Evolutionary conservation across 73 alveolate genomes (phyloP), one percentile per base, ranked within the genome.

Genomic region (Symbiodinium pilosum): DNA sequence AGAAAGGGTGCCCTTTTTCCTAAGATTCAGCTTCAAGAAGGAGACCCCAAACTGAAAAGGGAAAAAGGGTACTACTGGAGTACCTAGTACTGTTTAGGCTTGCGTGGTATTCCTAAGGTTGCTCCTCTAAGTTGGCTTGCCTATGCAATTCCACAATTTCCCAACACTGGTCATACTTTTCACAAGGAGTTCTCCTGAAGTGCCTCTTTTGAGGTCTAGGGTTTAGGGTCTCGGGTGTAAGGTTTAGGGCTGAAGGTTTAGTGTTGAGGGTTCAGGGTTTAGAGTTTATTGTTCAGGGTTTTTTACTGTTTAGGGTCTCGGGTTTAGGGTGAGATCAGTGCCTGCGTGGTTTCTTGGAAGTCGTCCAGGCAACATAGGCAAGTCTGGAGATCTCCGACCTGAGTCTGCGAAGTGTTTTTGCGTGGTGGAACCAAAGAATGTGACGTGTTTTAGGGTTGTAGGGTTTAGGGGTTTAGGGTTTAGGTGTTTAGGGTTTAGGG

Each of bases 291-390:
- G 64, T 47, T 47, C 64, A 47, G 64, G 64, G 64, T 47, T 47
- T 47, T 47, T 51, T 16, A 56, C 28, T 11, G 11, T 11, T 59
- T 59, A 0, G 5, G 39, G 36, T 8, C 77, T 28, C 28, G 32
- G 32, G 2, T 2, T 9, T 38, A 2, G 75, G 75, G 81, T 64
- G 39, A 1, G 34, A n/a, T n/a, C n/a, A 4, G 30, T 26, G 73
- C 73, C 73, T 54, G 32, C 26, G 73, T 16, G 1, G 73, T 54
- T 30, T 54, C 73, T 54, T 54, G 32, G 26, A 64, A 64, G 39
- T 64, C 81, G 30, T 64, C 81, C 81, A 64, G 81, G 81, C 81
- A 64, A 20, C 81, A 64, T 14, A 64, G 81, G 38, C 81, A 64
- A n/a, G 81, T 64, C 30, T 64, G 81, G 18, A 64, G 81, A n/a